These are phyloP conservation scores for Trametes cinnabarina DNA, from an alignment of 768 basidiomycete species.

Conservation along the genomic window DNA sequence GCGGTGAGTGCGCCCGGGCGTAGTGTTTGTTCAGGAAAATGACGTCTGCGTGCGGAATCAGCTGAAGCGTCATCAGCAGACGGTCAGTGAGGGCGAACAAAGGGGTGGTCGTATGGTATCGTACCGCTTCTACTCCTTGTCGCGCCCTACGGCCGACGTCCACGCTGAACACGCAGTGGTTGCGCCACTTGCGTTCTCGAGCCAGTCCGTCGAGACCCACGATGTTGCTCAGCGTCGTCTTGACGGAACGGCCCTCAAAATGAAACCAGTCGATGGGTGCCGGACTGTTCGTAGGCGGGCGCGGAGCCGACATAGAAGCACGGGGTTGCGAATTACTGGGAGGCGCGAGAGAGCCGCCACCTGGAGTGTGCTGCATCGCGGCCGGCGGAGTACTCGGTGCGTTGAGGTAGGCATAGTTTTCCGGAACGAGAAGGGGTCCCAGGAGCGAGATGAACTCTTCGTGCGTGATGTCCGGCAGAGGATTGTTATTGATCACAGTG, in stretches of 20 bases:
- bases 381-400: constrained; percentile 19
- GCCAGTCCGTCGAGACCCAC: constrained; percentile 79
- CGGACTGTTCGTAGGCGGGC: constrained; percentile 49
- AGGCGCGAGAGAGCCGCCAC: constrained; percentile 14
- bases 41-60: constrained; percentile 80
- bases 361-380: constrained; percentile 21
- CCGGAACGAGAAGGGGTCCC: constrained; percentile 78
- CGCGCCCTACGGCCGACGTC: constrained; percentile 72
- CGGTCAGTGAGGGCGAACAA: not conserved
- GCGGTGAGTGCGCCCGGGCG: constrained; percentile 58
- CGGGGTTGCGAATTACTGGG: constrained; percentile 26
- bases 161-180: constrained; percentile 77
- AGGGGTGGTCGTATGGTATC: not conserved
- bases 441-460: constrained; percentile 81
- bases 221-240: constrained; percentile 77
- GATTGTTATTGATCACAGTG: constrained; percentile 84
- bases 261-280: constrained; percentile 88
- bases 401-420: constrained; percentile 59
- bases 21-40: constrained; percentile 77
- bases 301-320: constrained; percentile 31
- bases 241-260: constrained; percentile 78
- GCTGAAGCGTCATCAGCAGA: constrained; percentile 42
- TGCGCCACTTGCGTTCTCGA: constrained; percentile 79
- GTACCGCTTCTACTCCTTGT: constrained; percentile 78
- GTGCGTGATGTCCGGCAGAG: constrained; percentile 81